phyloP scores from a whole-genome alignment of 805 yeast species.

The Yarrowia sp. region DNA sequence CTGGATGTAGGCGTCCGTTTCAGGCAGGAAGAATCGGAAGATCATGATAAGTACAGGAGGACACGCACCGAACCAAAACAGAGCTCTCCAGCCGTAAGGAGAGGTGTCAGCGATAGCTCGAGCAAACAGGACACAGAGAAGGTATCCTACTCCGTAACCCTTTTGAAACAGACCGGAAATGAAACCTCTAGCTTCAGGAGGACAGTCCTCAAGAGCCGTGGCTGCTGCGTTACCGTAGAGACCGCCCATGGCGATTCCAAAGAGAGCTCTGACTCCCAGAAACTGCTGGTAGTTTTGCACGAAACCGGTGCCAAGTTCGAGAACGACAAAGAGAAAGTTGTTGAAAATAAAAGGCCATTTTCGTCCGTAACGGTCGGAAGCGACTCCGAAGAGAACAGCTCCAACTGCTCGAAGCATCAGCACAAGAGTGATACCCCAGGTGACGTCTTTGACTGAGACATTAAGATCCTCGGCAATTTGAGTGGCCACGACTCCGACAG shows the following conservation, averaged over 20 bases:
- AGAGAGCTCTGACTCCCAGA: constrained; percentile 66
- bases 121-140: constrained; percentile 66
- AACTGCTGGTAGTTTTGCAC: constrained; percentile 65
- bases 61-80: constrained; percentile 76
- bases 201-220: constrained; percentile 71
- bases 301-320: constrained; percentile 73
- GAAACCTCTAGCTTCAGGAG: constrained; percentile 63
- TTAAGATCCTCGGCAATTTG: constrained; percentile 59
- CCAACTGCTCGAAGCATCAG: constrained; percentile 76
- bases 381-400: constrained; percentile 67
- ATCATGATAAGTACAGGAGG: constrained; percentile 65
- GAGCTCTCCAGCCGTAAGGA: constrained; percentile 68
- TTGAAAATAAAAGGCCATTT: constrained; percentile 68
- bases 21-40: constrained; percentile 67
- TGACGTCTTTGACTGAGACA: constrained; percentile 57
- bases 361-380: constrained; percentile 68
- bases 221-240: constrained; percentile 70
- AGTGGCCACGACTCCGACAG: constrained; percentile 62
- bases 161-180: constrained; percentile 77
- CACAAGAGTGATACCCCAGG: constrained; percentile 78
- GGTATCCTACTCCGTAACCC: constrained; percentile 77
- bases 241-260: constrained; percentile 78
- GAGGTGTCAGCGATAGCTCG: constrained; percentile 62
- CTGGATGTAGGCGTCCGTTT: constrained; percentile 60
- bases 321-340: constrained; percentile 58